Evolutionary conservation across 306 rosid genomes (phyloP).

Genomic region (Carpinus viminea): DNA sequence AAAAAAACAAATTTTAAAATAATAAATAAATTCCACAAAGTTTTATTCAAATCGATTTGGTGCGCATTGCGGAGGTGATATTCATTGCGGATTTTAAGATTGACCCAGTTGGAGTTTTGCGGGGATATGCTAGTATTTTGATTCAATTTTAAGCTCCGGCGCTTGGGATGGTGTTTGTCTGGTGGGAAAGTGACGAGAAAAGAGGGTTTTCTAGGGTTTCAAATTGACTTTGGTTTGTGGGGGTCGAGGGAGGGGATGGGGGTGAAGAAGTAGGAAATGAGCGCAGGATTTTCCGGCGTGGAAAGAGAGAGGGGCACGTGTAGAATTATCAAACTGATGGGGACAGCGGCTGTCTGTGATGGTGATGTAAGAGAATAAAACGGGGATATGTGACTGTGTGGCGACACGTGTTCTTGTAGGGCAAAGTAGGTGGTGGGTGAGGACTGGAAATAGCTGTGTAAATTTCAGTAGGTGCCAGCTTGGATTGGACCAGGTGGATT

Average conservation of each 20-base stretch:
- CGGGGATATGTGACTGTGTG: not conserved
- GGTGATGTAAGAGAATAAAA: constrained; percentile 26
- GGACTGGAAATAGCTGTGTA: not conserved
- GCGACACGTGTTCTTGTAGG: constrained; percentile 58
- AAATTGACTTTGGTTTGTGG: not conserved
- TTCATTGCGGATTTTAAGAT: not conserved
- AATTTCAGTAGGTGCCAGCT: not conserved
- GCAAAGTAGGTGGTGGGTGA: not conserved
- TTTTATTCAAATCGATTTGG: constrained; percentile 11
- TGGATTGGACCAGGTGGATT: not conserved
- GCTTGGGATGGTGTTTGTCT: not conserved
- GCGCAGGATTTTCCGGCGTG: constrained; percentile 57
- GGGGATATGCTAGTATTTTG: not conserved
- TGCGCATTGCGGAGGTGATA: not conserved
- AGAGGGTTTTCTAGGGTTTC: constrained; percentile 32
- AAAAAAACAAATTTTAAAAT: not conserved
- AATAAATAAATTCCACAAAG: not conserved
- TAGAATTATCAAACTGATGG: constrained; percentile 15
- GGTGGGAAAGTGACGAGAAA: constrained; percentile 1
- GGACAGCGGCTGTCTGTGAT: constrained; percentile 20
- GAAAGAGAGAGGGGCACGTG: constrained; percentile 65
- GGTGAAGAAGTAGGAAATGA: constrained; percentile 6
- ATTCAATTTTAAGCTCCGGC: not conserved
- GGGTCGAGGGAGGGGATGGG: not conserved
- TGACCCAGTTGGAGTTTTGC: not conserved